Conservation (phyloP, 2,329 filamentous ascomycete genomes). For the Claviceps cyperi region DNA sequence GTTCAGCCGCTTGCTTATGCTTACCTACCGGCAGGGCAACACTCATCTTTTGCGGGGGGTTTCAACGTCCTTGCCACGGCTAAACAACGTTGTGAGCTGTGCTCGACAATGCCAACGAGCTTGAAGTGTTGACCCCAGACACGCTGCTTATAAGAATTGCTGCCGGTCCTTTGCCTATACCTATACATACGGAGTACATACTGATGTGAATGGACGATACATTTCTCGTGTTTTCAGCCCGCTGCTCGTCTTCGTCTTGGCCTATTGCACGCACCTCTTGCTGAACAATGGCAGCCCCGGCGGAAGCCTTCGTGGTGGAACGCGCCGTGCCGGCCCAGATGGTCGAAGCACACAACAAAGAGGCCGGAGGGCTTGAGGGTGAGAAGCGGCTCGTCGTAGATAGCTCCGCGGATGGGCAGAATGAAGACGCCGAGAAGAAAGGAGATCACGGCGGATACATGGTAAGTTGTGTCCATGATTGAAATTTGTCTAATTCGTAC, state of each 20-base stretch:
- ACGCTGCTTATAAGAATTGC: no score
- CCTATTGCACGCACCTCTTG: background rate
- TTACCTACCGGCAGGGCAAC: no score
- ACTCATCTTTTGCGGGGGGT: no score
- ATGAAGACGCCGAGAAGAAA: background rate
- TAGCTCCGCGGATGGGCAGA: no score
- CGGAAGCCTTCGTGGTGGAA: background rate
- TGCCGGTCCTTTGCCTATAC: no score
- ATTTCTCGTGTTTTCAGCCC: background rate
- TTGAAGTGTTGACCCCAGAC: no score
- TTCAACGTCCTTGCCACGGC: no score
- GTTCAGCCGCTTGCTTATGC: no score
- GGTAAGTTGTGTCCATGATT: background rate
- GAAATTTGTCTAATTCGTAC: background rate
- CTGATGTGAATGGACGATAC: no score
- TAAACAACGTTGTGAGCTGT: no score
- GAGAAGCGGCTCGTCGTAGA: background rate
- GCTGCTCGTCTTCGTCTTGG: background rate
- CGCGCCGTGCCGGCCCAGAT: background rate
- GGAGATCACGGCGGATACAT: conserved; percentile 3
- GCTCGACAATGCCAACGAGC: no score
- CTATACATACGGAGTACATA: no score
- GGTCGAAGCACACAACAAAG: background rate
- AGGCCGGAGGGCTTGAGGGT: background rate
- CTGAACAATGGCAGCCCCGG: background rate